Evolutionary conservation across 495 filamentous ascomycete genomes (phyloP).

Genomic region (Penicillium canariense): DNA sequence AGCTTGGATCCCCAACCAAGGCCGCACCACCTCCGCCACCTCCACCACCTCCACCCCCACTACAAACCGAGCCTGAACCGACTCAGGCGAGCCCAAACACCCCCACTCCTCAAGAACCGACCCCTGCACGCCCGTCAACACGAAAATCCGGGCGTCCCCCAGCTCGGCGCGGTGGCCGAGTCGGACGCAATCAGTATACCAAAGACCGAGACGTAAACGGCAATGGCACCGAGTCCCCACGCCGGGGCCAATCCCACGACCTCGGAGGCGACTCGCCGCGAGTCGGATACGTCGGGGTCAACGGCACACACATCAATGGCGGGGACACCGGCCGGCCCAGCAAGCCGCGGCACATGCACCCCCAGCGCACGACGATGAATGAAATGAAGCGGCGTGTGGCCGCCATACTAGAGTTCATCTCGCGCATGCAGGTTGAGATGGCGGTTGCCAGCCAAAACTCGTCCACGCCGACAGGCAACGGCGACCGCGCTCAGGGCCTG

Average conservation of each 20-base stretch:
- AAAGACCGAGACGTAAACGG: constrained; percentile 64
- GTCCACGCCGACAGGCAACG: constrained; percentile 37
- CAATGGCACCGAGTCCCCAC: constrained; percentile 59
- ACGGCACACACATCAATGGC: constrained; percentile 41
- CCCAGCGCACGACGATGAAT: constrained; percentile 70
- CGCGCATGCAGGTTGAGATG: constrained; percentile 85
- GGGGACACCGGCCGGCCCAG: constrained; percentile 52
- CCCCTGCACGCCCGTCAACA: constrained; percentile 44
- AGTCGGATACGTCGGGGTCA: constrained; percentile 31
- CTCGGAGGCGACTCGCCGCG: constrained; percentile 44
- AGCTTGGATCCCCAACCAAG: constrained; percentile 41
- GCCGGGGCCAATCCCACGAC: constrained; percentile 66
- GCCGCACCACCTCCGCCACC: constrained; percentile 11
- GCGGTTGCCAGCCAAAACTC: constrained; percentile 52
- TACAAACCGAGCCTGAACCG: constrained; percentile 38
- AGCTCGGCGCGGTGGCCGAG: constrained; percentile 60
- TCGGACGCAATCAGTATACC: constrained; percentile 86
- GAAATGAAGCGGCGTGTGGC: constrained; percentile 88
- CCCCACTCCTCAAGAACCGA: constrained; percentile 47
- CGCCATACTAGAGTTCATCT: constrained; percentile 85
- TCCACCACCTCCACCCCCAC: constrained; percentile 21
- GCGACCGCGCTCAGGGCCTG: constrained; percentile 36
- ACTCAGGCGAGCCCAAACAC: constrained; percentile 53
- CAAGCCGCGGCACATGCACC: constrained; percentile 56
- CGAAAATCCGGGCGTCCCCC: constrained; percentile 70